Percentiles rank a stretch among this genome's conserved stretches.
phyloP scores from a whole-genome alignment of 2,329 filamentous ascomycete species.

The Diplodia mutila region DNA sequence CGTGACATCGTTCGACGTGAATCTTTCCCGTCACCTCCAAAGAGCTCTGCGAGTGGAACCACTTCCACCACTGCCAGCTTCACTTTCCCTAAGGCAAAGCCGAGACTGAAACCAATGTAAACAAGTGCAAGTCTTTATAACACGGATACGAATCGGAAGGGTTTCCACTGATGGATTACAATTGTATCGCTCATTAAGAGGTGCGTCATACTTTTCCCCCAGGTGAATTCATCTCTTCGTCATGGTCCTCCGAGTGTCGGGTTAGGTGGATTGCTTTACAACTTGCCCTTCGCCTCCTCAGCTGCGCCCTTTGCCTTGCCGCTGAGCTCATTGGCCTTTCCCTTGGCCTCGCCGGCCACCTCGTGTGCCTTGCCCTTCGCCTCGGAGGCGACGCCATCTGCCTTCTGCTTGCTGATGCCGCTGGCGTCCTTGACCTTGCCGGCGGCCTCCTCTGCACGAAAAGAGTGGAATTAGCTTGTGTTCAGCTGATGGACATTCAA shows the following conservation, averaged over 20 bases:
- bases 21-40: no score
- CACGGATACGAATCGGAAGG: neutral
- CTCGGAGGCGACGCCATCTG: constrained; percentile 35
- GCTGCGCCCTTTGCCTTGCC: constrained; percentile 54
- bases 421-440: constrained; percentile 49
- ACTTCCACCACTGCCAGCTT: no score
- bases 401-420: constrained; percentile 44
- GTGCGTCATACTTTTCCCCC: neutral
- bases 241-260: neutral
- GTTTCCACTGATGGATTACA: neutral
- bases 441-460: constrained; percentile 55
- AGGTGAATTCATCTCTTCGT: neutral
- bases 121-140: neutral
- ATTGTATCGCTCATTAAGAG: constrained; percentile 3
- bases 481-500: neutral
- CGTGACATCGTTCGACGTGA: no score
- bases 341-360: constrained; percentile 51
- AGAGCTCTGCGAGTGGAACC: no score
- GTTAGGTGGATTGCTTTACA: constrained; percentile 7
- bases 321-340: constrained; percentile 46
- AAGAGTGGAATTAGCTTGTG: neutral
- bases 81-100: neutral
- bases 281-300: constrained; percentile 37
- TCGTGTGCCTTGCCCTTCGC: constrained; percentile 48
- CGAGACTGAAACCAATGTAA: neutral